phyloP scores from a whole-genome alignment of 371 early-diverging fungal species.

The Mortierella sp. region DNA sequence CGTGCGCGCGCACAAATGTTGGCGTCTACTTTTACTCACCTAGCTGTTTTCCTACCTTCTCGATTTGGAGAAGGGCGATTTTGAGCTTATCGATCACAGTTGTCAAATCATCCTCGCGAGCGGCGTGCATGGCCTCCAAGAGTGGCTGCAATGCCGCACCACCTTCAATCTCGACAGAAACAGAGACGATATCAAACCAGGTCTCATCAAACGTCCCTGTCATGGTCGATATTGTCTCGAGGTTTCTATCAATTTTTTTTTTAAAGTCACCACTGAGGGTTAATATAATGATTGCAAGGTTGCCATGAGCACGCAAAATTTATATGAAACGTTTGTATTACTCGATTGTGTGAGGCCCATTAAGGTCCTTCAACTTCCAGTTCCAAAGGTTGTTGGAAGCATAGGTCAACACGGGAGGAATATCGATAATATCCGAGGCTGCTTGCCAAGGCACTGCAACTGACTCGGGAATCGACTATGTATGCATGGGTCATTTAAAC shows the following conservation, averaged over 20 bases:
- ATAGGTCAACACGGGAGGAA: slow-evolving; percentile 89
- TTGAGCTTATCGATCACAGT: slow-evolving; percentile 63
- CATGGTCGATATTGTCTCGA: slow-evolving; percentile 82
- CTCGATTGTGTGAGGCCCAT: slow-evolving; percentile 74
- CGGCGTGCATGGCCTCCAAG: slow-evolving; percentile 64
- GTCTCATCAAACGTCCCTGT: slow-evolving; percentile 91
- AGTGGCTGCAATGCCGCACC: slow-evolving; percentile 78
- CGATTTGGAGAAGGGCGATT: slow-evolving; percentile 19
- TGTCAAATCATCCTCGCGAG: slow-evolving; percentile 60
- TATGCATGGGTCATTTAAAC: too few species aligned
- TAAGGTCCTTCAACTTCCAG: slow-evolving; percentile 77
- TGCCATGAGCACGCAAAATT: too few species aligned
- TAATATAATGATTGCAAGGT: neutral
- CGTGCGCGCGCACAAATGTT: too few species aligned
- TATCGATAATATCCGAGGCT: slow-evolving; percentile 76
- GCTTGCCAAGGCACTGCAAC: slow-evolving; percentile 87
- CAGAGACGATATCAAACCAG: slow-evolving; percentile 92
- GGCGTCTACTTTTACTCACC: slow-evolving; percentile 57
- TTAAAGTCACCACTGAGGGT: too few species aligned
- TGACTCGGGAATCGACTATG: slow-evolving; percentile 72
- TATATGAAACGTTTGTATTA: slow-evolving; percentile 24
- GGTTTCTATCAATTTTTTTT: slow-evolving; percentile 63
- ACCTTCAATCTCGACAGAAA: slow-evolving; percentile 86
- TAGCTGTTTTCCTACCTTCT: slow-evolving; percentile 59
- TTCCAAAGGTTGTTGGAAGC: slow-evolving; percentile 89